These are phyloP conservation scores for Voacanga thouarsii DNA, from an alignment of 257 asterid species.

Conservation along the genomic window DNA sequence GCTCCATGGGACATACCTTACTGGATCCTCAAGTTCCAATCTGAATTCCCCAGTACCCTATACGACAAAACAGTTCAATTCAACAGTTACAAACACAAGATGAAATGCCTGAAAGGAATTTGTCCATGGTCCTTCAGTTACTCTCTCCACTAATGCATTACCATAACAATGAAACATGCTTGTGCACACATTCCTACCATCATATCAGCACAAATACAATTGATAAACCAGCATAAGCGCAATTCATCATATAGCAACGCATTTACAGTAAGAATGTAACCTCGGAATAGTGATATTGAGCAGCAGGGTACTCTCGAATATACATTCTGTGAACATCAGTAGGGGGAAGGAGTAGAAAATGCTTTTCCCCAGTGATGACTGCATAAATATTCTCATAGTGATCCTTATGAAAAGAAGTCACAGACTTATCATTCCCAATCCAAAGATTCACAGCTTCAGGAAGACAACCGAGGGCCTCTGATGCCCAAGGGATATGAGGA, in stretches of 20 bases:
- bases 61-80: conserved; percentile 2
- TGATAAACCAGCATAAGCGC: neutral
- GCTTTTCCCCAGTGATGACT: conserved; percentile 76
- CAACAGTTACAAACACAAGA: neutral
- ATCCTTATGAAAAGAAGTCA: conserved; percentile 84
- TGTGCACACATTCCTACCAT: neutral
- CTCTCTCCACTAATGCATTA: neutral
- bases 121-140: neutral
- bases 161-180: neutral
- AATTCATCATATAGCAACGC: neutral
- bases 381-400: conserved; percentile 90
- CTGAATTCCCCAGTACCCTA: conserved; percentile 65
- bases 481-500: conserved; percentile 64
- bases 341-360: conserved; percentile 77
- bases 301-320: conserved; percentile 62
- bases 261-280: conserved; percentile 28
- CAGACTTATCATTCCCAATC: conserved; percentile 65
- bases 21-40: conserved; percentile 65
- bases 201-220: neutral
- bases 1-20: conserved; percentile 72
- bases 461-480: conserved; percentile 65
- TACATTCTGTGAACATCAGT: conserved; percentile 93
- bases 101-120: neutral
- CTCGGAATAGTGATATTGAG: conserved; percentile 53
- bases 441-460: conserved; percentile 96